Base-by-base conservation (phyloP, 768 basidiomycete genomes). In the Termitomyces sp. region DNA sequence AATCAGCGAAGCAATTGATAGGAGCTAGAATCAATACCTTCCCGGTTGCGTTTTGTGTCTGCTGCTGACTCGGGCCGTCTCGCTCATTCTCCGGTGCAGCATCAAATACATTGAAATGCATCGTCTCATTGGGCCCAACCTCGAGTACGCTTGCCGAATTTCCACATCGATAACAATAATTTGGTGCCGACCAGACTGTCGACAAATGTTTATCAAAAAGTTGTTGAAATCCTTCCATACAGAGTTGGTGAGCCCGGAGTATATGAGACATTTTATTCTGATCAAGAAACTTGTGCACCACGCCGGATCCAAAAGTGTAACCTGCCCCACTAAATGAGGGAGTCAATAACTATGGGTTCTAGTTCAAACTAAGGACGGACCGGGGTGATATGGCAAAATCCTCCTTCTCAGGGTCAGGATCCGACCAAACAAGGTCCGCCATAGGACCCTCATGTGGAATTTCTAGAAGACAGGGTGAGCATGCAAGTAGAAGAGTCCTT, bases 401-500 rank as follows among this genome's bases (percentile, higher is more conserved):
- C 71, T 98, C 97, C 72, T 98, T 99, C 72, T 99, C 97, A 38
- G 93, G 86, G 75, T 99, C 97, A 36, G 97, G 97, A 81, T 99
- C 97, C 46, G 95, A 98, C 97, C 97, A 99, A 2, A 99, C 97
- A 30, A 99, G 82, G 80, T 99, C 97, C 13, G 96, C 96, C 94
- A 99, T 98, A 28, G 97, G 96, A 4, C 97, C 97, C 72, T 99
- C 97, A 66, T 98, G 97, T 44, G 97, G 97, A 58, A 99, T 98
- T 78, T 99, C 97, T 94, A 58, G 48, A 58, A 57, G 66, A 65
- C 64, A 66, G 66, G 38, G 30, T 62, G 56, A 55, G 69, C 65
- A 58, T 35, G 53, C 54, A 60, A 54, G 61, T 58, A 62, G 33
- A 56, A 64, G 47, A 63, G 61, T 55, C 61, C 38, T 62, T 47